These are phyloP conservation scores for Aspergillus latus DNA, from an alignment of 2,329 filamentous ascomycete species.

Conservation along the genomic window DNA sequence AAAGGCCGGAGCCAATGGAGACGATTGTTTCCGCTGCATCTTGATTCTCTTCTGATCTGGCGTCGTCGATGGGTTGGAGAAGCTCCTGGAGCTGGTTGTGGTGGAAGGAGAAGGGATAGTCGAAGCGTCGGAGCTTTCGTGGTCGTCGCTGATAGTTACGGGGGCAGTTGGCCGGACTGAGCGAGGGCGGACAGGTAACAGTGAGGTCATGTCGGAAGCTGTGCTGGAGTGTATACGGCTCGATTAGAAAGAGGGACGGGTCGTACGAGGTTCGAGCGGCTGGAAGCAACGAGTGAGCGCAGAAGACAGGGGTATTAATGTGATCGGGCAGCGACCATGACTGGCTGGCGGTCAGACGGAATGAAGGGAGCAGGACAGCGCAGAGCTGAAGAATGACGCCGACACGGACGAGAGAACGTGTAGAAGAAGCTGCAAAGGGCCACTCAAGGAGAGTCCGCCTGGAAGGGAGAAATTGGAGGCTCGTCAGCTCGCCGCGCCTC, in stretches of 20 bases:
- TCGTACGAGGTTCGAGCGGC: background rate
- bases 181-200: slow-evolving; percentile 24
- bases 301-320: slow-evolving; percentile 8
- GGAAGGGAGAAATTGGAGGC: background rate
- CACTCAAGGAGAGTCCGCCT: background rate
- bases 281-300: background rate
- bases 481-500: background rate
- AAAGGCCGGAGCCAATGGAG: slow-evolving; percentile 77
- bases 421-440: background rate
- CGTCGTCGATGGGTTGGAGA: slow-evolving; percentile 13
- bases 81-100: slow-evolving; percentile 19
- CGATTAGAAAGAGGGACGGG: background rate
- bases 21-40: slow-evolving; percentile 45
- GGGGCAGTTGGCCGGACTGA: slow-evolving; percentile 20
- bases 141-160: slow-evolving; percentile 23
- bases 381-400: background rate
- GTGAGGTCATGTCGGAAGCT: slow-evolving; percentile 23
- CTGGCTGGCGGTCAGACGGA: background rate
- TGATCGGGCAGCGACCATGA: background rate
- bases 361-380: background rate
- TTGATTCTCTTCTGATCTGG: slow-evolving; percentile 14
- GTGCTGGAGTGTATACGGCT: background rate
- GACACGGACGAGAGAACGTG: background rate
- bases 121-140: slow-evolving; percentile 32
- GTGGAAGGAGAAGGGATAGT: slow-evolving; percentile 32